Conservation (phyloP, 148 eudicot genomes). For the Hydrangea macrophylla region DNA sequence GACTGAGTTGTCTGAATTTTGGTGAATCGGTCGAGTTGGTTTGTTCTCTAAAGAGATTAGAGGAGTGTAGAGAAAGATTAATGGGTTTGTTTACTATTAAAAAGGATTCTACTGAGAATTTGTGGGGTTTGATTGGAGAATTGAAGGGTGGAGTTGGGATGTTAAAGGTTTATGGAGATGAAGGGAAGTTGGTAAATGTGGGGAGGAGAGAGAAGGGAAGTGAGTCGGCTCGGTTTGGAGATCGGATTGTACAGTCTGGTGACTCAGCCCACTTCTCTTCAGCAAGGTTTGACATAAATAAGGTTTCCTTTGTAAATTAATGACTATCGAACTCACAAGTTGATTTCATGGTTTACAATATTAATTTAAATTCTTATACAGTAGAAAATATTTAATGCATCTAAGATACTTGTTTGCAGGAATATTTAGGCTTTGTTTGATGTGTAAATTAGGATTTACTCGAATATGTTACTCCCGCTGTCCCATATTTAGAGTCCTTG, state of each 20-base stretch:
- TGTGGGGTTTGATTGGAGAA: constrained; percentile 56
- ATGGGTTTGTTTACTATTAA: constrained; percentile 22
- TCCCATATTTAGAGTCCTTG: too few relatives aligned
- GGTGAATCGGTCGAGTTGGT: constrained; percentile 74
- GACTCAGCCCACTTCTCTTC: constrained; percentile 57
- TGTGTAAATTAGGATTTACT: too few relatives aligned
- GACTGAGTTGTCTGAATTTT: constrained; percentile 59
- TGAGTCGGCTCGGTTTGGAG: constrained; percentile 75
- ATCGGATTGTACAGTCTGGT: constrained; percentile 25
- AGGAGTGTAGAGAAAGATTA: constrained; percentile 50
- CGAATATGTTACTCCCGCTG: too few relatives aligned
- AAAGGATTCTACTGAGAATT: constrained; percentile 39
- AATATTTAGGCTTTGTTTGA: too few relatives aligned
- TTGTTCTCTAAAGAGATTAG: constrained; percentile 50
- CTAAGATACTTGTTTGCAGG: too few relatives aligned
- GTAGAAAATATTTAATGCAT: too few relatives aligned
- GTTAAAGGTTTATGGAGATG: constrained; percentile 30
- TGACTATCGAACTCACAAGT: too few relatives aligned
- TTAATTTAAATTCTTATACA: too few relatives aligned
- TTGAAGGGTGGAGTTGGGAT: constrained; percentile 43
- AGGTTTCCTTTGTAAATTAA: constrained; percentile 24
- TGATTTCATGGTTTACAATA: too few relatives aligned
- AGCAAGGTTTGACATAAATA: constrained; percentile 40
- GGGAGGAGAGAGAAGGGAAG: constrained; percentile 30
- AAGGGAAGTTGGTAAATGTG: constrained; percentile 38